A percentile compares a stretch with the other conserved stretches of the same genome.
These are phyloP conservation scores for Heterobasidion annosum DNA, from an alignment of 1,284 basidiomycete genomes.

Conservation along the genomic window DNA sequence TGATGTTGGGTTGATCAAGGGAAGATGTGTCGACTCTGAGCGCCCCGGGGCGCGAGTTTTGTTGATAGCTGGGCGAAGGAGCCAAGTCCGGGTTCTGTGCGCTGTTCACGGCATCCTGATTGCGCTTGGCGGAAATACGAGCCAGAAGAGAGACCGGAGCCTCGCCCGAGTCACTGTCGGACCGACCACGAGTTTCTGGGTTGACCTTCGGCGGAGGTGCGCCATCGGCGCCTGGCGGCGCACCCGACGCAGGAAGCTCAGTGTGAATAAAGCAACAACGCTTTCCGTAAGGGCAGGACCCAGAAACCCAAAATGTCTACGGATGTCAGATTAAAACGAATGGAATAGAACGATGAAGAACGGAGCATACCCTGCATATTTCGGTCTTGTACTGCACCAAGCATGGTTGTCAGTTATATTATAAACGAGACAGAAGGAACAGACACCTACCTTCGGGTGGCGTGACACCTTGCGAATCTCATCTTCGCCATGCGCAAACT, in stretches of 20 bases:
- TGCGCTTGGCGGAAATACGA: constrained; percentile 61
- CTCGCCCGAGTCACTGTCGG: constrained; percentile 70
- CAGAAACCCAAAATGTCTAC: constrained; percentile 86
- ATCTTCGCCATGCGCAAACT: constrained; percentile 86
- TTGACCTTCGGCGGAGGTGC: constrained; percentile 35
- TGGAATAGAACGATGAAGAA: constrained; percentile 3
- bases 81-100: constrained; percentile 36
- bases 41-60: constrained; percentile 43
- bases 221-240: constrained; percentile 39
- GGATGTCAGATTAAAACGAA: constrained; percentile 4
- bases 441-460: constrained; percentile 71
- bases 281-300: constrained; percentile 85
- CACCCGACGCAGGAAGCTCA: constrained; percentile 58
- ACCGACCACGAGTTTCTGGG: constrained; percentile 57
- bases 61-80: constrained; percentile 27
- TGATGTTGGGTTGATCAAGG: constrained; percentile 44
- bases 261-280: constrained; percentile 88
- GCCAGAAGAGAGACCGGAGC: constrained; percentile 60
- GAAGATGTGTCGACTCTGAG: constrained; percentile 65
- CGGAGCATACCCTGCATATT: constrained; percentile 67
- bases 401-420: constrained; percentile 2
- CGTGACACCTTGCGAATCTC: constrained; percentile 75
- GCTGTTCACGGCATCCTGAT: constrained; percentile 34
- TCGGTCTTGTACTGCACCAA: constrained; percentile 77
- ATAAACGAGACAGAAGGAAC: constrained; percentile 1